Base-by-base conservation (phyloP, 1,139 yeast genomes). In the Candida glucosophila region DNA sequence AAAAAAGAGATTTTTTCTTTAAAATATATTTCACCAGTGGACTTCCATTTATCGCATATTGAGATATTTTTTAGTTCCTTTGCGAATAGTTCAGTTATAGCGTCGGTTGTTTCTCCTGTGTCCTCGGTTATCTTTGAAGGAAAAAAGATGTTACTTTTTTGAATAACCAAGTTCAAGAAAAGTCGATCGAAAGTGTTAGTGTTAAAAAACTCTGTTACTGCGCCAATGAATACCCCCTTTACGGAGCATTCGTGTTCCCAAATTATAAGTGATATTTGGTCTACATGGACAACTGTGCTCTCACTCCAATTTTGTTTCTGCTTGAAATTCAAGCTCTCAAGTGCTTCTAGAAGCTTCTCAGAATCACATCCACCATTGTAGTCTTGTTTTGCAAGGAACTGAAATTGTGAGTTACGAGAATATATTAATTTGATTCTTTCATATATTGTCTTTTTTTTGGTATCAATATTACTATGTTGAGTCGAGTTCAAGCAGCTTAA, bases 41-140 rank as follows among this genome's bases (percentile, higher is more conserved):
- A 34, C 8, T 52, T 51, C 79, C 79, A 73, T 40, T 62, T 48
- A 36, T 73, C 79, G 22, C 50, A 42, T 3, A 40, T 41, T 11
- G 65, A 58, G 3, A 71, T 56, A 37, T 72, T 68, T 37, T 70
- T 72, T 43, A 73, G 47, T 14, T 50, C 50, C 0, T 42, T 36
- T 9, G 55, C 73, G 43, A 71, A 73, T 23, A 37, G 31, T 2
- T 44, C 39, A 4, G 55, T 40, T 27, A 61, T 41, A 5, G 32
- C 15, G 3, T 40, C 30, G 3, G 58, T 39, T 20, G 24, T 24
- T 8, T 28, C 20, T 17, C 23, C 11, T 20, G 24, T 23, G 22
- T 27, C 25, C 15, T 29, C 25, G 7, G 21, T 21, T 7, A 23
- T 13, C 11, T 19, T 6, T 8, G 20, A 19, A 11, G 9, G 10